Conservation (phyloP, 305 asterid genomes). For the Solanum hybrid region DNA sequence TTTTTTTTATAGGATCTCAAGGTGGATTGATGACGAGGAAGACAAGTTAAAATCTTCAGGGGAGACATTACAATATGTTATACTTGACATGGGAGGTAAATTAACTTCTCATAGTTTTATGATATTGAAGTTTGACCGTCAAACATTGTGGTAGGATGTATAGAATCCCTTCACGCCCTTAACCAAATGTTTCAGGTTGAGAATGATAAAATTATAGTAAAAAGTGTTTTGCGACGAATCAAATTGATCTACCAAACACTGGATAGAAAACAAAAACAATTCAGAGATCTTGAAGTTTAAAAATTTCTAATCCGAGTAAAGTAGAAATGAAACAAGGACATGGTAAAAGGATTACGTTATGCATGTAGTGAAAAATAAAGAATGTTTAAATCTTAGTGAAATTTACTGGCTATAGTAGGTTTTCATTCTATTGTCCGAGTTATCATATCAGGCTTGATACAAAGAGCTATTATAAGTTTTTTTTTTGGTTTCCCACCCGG, state of each 20-base stretch:
- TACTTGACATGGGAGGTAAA: constrained; percentile 79
- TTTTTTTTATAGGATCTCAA: constrained; percentile 36
- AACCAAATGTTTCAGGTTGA: not conserved
- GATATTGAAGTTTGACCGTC: not conserved
- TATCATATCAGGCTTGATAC: not conserved
- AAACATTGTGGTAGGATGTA: not conserved
- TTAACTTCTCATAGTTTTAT: not conserved
- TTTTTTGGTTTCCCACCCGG: too few species aligned
- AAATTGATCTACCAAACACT: not conserved
- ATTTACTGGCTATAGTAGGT: not conserved
- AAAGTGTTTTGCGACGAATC: too few species aligned
- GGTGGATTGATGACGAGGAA: constrained; percentile 92
- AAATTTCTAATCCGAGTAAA: not conserved
- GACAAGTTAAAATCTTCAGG: constrained; percentile 45
- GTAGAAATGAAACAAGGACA: not conserved
- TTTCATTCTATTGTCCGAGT: not conserved
- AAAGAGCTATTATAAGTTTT: too few species aligned
- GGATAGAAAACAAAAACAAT: not conserved
- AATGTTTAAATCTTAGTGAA: not conserved
- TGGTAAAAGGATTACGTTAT: not conserved
- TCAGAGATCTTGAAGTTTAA: not conserved
- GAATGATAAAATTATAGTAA: not conserved
- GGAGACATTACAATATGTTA: constrained; percentile 49
- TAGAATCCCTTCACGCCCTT: not conserved
- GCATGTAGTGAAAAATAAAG: too few species aligned